Evolutionary conservation across 2,329 filamentous ascomycete species (phyloP).

Genomic region (Fusarium tricinctum): DNA sequence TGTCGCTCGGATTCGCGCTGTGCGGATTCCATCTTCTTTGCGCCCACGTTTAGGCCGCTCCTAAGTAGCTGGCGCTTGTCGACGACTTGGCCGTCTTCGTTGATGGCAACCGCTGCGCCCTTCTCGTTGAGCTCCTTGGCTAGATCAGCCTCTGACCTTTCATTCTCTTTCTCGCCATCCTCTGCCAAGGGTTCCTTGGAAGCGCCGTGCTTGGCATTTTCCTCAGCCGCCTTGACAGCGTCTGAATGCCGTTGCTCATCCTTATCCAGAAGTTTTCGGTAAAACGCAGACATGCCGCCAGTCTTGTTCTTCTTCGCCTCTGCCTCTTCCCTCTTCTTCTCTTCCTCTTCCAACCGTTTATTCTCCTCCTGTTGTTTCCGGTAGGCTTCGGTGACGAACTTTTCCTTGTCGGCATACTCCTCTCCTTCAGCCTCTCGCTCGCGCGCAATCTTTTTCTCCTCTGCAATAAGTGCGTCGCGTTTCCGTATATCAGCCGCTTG

Average conservation of each 20-base stretch:
- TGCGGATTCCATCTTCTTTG: constrained; percentile 68
- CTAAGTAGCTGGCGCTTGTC: constrained; percentile 85
- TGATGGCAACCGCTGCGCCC: constrained; percentile 74
- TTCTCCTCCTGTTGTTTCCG: constrained; percentile 86
- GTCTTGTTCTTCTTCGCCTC: constrained; percentile 73
- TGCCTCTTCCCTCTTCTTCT: constrained; percentile 74
- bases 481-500: constrained; percentile 82
- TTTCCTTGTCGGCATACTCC: constrained; percentile 85
- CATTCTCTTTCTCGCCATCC: constrained; percentile 68
- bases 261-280: constrained; percentile 78
- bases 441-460: constrained; percentile 83
- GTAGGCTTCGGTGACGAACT: constrained; percentile 87
- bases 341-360: constrained; percentile 77
- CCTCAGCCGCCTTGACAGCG: constrained; percentile 75
- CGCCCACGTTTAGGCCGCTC: constrained; percentile 80
- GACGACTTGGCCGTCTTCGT: constrained; percentile 86
- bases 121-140: constrained; percentile 76
- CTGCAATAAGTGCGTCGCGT: constrained; percentile 81
- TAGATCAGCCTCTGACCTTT: constrained; percentile 73
- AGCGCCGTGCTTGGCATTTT: constrained; percentile 61
- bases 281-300: constrained; percentile 83
- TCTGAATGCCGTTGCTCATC: constrained; percentile 79
- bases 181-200: constrained; percentile 53
- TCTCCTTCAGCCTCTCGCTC: constrained; percentile 86
- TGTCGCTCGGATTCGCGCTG: constrained; percentile 45